These are phyloP conservation scores for Rhinocladiella similis DNA, from an alignment of 2,329 filamentous ascomycete species.

Conservation along the genomic window DNA sequence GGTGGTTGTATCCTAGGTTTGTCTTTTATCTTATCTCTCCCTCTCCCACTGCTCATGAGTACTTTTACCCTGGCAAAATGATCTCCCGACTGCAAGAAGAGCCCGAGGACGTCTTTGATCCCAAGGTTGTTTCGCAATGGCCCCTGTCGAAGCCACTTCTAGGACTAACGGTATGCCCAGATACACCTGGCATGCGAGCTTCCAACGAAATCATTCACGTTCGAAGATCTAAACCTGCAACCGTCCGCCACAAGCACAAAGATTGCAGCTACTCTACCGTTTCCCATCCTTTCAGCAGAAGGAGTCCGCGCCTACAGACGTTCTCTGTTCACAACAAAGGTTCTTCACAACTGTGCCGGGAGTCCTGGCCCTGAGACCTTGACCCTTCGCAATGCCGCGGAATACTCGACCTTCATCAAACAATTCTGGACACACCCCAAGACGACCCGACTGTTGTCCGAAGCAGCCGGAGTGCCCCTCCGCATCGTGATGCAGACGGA, in stretches of 20 bases:
- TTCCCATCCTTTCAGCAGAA: conserved; percentile 1
- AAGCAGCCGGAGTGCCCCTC: conserved; percentile 1
- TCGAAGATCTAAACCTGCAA: conserved; percentile 3
- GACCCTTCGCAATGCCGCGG: conserved; percentile 5
- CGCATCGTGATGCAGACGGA: conserved; percentile 3
- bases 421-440: conserved; percentile 2
- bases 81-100: background rate
- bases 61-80: background rate
- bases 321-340: background rate
- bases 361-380: background rate
- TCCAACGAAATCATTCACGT: conserved; percentile 1
- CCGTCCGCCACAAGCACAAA: background rate
- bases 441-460: background rate
- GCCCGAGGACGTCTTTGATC: background rate
- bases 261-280: conserved; percentile 3
- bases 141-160: background rate
- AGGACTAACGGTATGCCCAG: background rate
- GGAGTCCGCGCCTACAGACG: conserved; percentile 4
- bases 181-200: conserved; percentile 1
- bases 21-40: background rate
- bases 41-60: background rate
- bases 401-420: background rate
- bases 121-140: background rate
- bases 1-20: no score
- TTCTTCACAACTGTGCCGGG: background rate